phyloP scores from a whole-genome alignment of 106 monocot genomes.

The Cymbidium sinense region DNA sequence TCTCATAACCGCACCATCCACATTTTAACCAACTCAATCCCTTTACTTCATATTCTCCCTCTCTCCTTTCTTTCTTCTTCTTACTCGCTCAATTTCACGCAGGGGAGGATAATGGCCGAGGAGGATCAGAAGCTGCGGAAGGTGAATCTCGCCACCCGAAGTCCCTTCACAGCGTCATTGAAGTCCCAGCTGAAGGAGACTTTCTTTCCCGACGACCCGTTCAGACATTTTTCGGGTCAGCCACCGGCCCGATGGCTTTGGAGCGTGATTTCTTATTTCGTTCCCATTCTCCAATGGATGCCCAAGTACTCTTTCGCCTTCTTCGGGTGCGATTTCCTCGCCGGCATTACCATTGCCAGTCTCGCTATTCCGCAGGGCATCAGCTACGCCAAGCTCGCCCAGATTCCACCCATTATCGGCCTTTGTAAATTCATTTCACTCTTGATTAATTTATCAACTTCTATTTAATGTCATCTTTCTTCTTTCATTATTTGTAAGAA shows the following conservation, averaged over 20 bases:
- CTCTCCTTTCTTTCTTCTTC: no score
- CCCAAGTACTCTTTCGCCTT: constrained; percentile 30
- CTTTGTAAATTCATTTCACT: constrained; percentile 33
- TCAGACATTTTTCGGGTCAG: constrained; percentile 29
- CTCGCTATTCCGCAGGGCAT: constrained; percentile 74
- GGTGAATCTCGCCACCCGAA: constrained; percentile 26
- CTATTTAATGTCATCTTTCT: no score
- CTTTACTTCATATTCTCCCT: no score
- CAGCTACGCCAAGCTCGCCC: constrained; percentile 68
- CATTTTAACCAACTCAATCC: no score
- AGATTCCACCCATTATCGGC: constrained; percentile 61
- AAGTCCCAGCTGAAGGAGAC: constrained; percentile 32
- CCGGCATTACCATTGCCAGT: constrained; percentile 69
- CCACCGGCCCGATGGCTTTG: constrained; percentile 3
- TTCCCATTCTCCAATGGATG: constrained; percentile 50
- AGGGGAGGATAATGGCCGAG: neutral
- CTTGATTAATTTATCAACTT: no score
- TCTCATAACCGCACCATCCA: no score
- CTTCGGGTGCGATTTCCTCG: constrained; percentile 44
- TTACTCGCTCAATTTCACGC: neutral
- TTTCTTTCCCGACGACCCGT: constrained; percentile 62
- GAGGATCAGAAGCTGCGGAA: neutral
- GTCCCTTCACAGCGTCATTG: constrained; percentile 11
- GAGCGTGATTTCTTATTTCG: constrained; percentile 25
- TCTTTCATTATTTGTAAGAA: no score